These are phyloP conservation scores for Blastocystis sp. DNA, from an alignment of 352 stramenopile species.

Conservation along the genomic window DNA sequence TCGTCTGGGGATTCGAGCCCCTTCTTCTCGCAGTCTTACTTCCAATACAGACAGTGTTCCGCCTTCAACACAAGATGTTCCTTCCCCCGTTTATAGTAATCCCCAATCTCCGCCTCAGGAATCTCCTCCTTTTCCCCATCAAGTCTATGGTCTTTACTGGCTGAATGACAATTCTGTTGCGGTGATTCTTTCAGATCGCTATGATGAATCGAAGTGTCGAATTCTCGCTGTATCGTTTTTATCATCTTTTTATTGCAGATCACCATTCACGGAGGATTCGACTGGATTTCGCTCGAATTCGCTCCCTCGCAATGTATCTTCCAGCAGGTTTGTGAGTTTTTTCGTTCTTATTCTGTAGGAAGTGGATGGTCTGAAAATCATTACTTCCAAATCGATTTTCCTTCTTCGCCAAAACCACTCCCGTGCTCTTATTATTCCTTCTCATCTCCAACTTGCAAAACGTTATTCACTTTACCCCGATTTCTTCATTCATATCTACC, in stretches of 20 bases:
- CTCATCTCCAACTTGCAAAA: background rate
- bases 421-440: background rate
- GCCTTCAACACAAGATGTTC: background rate
- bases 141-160: constrained; percentile 26
- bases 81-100: background rate
- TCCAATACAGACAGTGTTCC: background rate
- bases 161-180: constrained; percentile 29
- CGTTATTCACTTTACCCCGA: background rate
- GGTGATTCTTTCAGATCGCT: constrained; percentile 5
- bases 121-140: background rate
- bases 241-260: background rate
- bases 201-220: background rate
- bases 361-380: constrained; percentile 31
- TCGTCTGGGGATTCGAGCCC: background rate
- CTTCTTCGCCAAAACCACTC: constrained; percentile 29
- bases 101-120: background rate
- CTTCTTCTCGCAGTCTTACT: background rate
- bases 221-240: background rate
- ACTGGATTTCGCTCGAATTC: background rate
- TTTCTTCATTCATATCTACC: constrained; percentile 42
- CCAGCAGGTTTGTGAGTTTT: background rate
- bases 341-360: background rate
- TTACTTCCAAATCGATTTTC: background rate
- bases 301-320: background rate
- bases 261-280: constrained; percentile 31